Evolutionary conservation across 345 rosid genomes (phyloP), one percentile per base, ranked within the genome.

Genomic region (Chamaenerion angustifolium): DNA sequence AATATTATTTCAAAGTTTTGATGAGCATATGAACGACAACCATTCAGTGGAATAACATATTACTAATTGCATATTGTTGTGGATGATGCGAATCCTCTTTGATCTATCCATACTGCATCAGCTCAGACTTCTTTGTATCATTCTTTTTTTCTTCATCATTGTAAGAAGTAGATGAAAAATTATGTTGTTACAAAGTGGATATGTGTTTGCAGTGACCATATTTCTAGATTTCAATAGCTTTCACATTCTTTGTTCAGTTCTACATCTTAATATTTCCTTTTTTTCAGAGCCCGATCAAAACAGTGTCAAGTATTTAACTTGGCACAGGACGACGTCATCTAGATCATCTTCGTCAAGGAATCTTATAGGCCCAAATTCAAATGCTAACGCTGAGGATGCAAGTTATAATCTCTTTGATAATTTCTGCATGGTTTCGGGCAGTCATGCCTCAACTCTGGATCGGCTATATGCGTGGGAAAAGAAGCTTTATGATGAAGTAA

Each of bases 401-500:
- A 65, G 62, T 49, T 69, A 64, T 58, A 71, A 71, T 77, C 67
- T 78, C 64, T 80, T 80, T 63, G 78, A 82, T 44, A 79, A 72
- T 62, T 69, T 75, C 54, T 77, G 88, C 74, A 76, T 84, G 98
- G 76, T 71, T 68, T 84, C 96, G 6, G 93, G 96, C 47, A 87
- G 96, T 66, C 96, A 92, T 59, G 98, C 83, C 42, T 92, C 98
- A 17, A 92, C 96, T 10, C 68, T 92, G 68, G 93, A 92, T 66
- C 77, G 96, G 63, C 65, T 92, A 16, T 84, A 68, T 74, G 98
- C 98, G 16, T 92, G 98, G 98, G 98, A 92, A 80, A 72, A 81
- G 67, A 92, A 92, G 68, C 96, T 92, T 64, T 80, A 82, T 51
- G 96, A 92, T 51, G 98, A 92, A 87, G 95, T 92, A 31, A 92